phyloP scores from a whole-genome alignment of 176 grass and related monocot species.

The Musa troglodytarum region DNA sequence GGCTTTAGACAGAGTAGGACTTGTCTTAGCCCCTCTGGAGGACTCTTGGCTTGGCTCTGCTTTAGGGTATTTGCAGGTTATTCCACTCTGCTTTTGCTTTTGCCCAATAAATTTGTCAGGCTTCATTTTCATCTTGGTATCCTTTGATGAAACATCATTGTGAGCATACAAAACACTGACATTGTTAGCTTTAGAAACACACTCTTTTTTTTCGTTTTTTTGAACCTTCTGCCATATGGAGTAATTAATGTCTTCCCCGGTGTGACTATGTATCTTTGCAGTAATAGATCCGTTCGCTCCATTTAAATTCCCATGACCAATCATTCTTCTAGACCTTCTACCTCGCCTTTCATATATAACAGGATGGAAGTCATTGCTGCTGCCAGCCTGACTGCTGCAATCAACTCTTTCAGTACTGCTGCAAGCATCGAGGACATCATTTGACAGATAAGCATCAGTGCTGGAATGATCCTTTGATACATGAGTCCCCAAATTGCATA shows the following conservation, averaged over 20 bases:
- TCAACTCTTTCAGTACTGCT: slow-evolving; percentile 15
- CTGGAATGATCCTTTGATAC: slow-evolving; percentile 15
- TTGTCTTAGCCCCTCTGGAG: slow-evolving; percentile 10
- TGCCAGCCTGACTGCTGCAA: slow-evolving; percentile 10
- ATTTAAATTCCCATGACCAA: slow-evolving; percentile 25
- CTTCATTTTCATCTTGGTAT: slow-evolving; percentile 23
- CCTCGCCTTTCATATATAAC: slow-evolving; percentile 61
- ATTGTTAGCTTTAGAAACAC: slow-evolving; percentile 20
- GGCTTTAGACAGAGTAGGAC: slow-evolving; percentile 12
- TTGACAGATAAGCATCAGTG: neutral
- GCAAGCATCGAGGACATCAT: slow-evolving; percentile 25
- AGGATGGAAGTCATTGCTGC: slow-evolving; percentile 44
- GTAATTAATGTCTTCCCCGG: slow-evolving; percentile 23
- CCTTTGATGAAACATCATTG: slow-evolving; percentile 23
- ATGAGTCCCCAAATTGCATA: slow-evolving; percentile 26
- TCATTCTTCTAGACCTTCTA: slow-evolving; percentile 47
- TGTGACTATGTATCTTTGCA: slow-evolving; percentile 9
- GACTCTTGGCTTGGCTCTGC: slow-evolving; percentile 17
- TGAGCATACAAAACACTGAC: slow-evolving; percentile 22
- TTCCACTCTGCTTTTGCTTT: slow-evolving; percentile 32
- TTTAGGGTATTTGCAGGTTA: slow-evolving; percentile 3
- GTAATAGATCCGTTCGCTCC: slow-evolving; percentile 5
- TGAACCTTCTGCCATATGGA: slow-evolving; percentile 31
- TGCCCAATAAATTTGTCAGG: slow-evolving; percentile 13
- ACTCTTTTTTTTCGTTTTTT: slow-evolving; percentile 22